A percentile compares a stretch with the other conserved stretches of the same genome.
phyloP scores from a whole-genome alignment of 2,329 filamentous ascomycete species.

The Cercospora canescens region DNA sequence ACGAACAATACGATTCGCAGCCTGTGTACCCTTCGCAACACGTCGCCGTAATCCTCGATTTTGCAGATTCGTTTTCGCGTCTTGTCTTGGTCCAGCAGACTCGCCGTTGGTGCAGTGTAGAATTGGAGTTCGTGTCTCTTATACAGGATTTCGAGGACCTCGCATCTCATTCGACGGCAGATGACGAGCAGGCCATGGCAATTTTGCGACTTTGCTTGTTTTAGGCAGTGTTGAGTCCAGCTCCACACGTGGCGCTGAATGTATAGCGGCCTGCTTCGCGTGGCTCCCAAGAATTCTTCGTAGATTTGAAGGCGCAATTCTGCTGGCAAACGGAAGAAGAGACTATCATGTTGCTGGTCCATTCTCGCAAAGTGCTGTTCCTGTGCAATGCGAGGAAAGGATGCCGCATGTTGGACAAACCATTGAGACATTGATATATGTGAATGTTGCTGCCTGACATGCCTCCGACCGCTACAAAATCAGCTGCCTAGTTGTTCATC shows the following conservation, averaged over 20 bases:
- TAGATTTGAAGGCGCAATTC: slow-evolving; percentile 15
- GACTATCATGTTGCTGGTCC: neutral
- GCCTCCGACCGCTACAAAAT: neutral
- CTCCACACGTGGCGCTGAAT: slow-evolving; percentile 10
- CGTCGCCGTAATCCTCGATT: neutral
- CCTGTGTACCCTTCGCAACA: neutral
- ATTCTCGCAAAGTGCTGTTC: neutral
- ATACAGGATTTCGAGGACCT: slow-evolving; percentile 9
- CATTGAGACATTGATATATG: neutral
- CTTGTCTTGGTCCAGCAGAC: neutral
- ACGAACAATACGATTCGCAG: neutral
- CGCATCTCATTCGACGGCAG: slow-evolving; percentile 6
- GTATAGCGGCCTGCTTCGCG: slow-evolving; percentile 1
- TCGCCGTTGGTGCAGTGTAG: neutral
- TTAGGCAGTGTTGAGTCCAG: neutral
- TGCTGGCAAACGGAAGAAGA: slow-evolving; percentile 4
- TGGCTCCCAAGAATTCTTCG: neutral
- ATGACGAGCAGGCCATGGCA: slow-evolving; percentile 3
- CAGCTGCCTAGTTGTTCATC: neutral
- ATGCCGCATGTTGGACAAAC: too few species aligned
- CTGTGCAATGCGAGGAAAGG: neutral
- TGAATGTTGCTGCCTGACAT: neutral
- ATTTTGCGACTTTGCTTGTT: neutral
- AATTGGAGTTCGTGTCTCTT: slow-evolving; percentile 6
- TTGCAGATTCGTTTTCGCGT: neutral